phyloP scores from a whole-genome alignment of 352 stramenopile species.

The Phytophthora pluvialis region DNA sequence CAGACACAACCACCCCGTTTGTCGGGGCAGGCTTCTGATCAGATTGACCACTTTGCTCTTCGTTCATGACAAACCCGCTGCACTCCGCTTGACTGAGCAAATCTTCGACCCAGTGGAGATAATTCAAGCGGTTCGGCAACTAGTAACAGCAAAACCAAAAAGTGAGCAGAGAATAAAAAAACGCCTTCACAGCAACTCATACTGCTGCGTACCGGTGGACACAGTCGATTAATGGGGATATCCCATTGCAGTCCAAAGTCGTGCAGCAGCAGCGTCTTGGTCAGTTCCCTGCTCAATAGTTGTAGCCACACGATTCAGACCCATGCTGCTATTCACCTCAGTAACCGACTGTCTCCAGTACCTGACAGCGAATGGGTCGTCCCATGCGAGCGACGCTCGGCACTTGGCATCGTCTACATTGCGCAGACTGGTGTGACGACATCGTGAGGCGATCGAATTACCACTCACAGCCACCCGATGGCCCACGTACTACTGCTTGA shows the following conservation, averaged over 20 bases:
- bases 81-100: slow-evolving; percentile 69
- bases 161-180: neutral
- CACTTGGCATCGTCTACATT: slow-evolving; percentile 67
- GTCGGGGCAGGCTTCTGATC: slow-evolving; percentile 4
- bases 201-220: slow-evolving; percentile 88
- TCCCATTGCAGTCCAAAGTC: slow-evolving; percentile 92
- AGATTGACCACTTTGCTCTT: slow-evolving; percentile 6
- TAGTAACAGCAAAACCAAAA: slow-evolving; percentile 29
- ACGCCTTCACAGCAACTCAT: neutral
- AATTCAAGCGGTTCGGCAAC: slow-evolving; percentile 93
- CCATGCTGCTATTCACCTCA: neutral
- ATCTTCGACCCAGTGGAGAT: slow-evolving; percentile 96
- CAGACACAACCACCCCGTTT: slow-evolving; percentile 44
- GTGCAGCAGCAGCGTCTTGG: slow-evolving; percentile 89
- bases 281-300: slow-evolving; percentile 77
- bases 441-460: neutral
- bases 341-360: slow-evolving; percentile 21
- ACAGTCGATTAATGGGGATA: slow-evolving; percentile 93
- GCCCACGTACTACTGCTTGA: slow-evolving; percentile 68
- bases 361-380: slow-evolving; percentile 79
- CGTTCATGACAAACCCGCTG: slow-evolving; percentile 27
- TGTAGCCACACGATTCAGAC: slow-evolving; percentile 10
- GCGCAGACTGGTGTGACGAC: slow-evolving; percentile 44
- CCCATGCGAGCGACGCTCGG: slow-evolving; percentile 69
- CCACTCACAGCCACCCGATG: neutral